Evolutionary conservation across 352 stramenopile species (phyloP).

Genomic region (Globisporangium recalcitrans): DNA sequence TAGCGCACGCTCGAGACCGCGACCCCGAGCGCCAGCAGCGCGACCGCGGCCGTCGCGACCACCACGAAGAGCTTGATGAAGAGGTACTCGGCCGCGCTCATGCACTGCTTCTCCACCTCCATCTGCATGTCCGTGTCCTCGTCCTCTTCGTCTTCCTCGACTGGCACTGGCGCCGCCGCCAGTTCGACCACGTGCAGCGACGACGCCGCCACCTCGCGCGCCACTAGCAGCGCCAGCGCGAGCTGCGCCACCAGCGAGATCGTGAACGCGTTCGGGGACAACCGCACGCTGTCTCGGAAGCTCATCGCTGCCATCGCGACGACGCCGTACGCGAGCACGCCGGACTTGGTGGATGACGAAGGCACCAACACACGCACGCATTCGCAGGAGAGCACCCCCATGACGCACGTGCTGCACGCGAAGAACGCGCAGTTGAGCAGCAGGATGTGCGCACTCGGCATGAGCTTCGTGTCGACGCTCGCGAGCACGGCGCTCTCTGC

Average conservation of each 20-base stretch:
- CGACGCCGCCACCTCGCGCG: background rate
- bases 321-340: background rate
- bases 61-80: slow-evolving; percentile 1
- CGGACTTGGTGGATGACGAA: background rate
- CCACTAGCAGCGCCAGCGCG: background rate
- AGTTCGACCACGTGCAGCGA: background rate
- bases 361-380: background rate
- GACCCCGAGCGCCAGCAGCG: background rate
- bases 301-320: background rate
- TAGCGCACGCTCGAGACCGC: background rate
- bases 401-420: slow-evolving; percentile 1
- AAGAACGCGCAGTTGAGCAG: slow-evolving; percentile 12
- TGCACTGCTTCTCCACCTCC: background rate
- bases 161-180: background rate
- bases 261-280: background rate
- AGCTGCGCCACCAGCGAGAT: slow-evolving; percentile 6
- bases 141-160: background rate
- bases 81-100: background rate
- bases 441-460: background rate
- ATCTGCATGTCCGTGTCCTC: background rate
- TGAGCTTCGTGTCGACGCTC: background rate
- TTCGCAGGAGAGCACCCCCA: background rate
- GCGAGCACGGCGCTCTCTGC: slow-evolving; percentile 7
- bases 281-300: background rate
- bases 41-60: background rate